Evolutionary conservation across 163 green algal genomes (phyloP), one percentile per base, ranked within the genome.

Genomic region (Chloromonas sp.): DNA sequence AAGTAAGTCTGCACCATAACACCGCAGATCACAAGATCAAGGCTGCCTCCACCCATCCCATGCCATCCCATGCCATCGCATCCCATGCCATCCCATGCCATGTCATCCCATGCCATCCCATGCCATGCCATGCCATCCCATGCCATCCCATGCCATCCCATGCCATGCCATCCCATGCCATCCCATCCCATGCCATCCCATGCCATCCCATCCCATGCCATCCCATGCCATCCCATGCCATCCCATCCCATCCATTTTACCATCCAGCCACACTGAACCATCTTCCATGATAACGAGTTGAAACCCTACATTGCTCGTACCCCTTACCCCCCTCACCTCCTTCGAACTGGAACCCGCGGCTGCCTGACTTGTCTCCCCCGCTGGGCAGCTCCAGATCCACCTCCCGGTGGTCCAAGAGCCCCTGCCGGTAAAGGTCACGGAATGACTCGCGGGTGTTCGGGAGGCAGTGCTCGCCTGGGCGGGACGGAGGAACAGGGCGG

Each of bases 381-480:
- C 13, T 14, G 13, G 59, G 59, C 79, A 83, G 60, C 58, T 83
- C 79, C 1, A 83, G 80, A 62, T 94, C 90, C 60, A 98, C 89
- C 11, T 66, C 78, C 5, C 89, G 87, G 3, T 95, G 88, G 80
- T 98, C 95, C 76, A 98, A 88, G 11, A 59, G 14, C 1, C 95
- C 92, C 36, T 88, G 82, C 3, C 89, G 85, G 88, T 96, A 97
- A 71, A 96, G 87, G 8, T 88, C 70, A 71, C 90, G 84, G 85
- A 96, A 96, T 74, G 66, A 74, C 5, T 74, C 66, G 66, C 88
- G 36, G 2, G 87, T 91, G 36, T 87, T 86, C 2, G 61, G 71
- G 1, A 13, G 8, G 1, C 59, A n/a, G 3, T 82, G 71, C 57
- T 79, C 66, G 36, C 81, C 81, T 84, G 78, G 70, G 8, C 8